Base-by-base conservation (phyloP, 257 asterid species). In the Petrea volubilis region DNA sequence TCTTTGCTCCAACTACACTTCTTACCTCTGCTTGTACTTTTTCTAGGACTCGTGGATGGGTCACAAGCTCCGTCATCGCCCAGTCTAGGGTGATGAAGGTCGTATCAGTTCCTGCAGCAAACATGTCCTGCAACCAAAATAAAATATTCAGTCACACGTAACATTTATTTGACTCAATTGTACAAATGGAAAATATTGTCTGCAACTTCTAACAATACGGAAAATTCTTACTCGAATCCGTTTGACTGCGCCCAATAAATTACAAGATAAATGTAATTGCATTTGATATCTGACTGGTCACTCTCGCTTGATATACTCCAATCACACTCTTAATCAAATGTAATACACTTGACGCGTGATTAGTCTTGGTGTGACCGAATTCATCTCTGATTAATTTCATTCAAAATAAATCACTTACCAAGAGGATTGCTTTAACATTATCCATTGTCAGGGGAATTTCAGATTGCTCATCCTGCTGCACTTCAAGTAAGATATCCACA, bases 61-160 rank as follows among this genome's bases (percentile, higher is more conserved):
- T 75, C 6, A 86, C 36, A 1, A 88, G 79, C 76, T 84, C 96
- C 28, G 91, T 81, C 93, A 86, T 79, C 49, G 76, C 84, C 93
- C 96, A 88, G 46, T 86, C 89, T 29, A 86, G 64, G 43, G 86
- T 63, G 7, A 80, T 78, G 71, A 77, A 80, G n/a, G 85, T 78
- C 50, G 92, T 84, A 59, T 88, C 96, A 4, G 91, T 84, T 34
- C 91, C 93, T 5, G 89, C 96, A 4, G 96, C 90, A 79, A 86
- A 88, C 90, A 88, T 88, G 77, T 86, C 87, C 95, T 88, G 72
- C 49, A 68, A 21, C 23, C 25, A 18, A 36, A 56, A 8, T 34
- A 47, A 40, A 1, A 46, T 8, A 38, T 53, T 21, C 6, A 7
- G 14, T 12, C 1, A 11, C 14, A 31, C 7, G 7, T 31, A 31